Percentiles rank a stretch among this genome's conserved stretches.
These are phyloP conservation scores for Cladobotryum mycophilum DNA, from an alignment of 2,329 filamentous ascomycete species.

Conservation along the genomic window DNA sequence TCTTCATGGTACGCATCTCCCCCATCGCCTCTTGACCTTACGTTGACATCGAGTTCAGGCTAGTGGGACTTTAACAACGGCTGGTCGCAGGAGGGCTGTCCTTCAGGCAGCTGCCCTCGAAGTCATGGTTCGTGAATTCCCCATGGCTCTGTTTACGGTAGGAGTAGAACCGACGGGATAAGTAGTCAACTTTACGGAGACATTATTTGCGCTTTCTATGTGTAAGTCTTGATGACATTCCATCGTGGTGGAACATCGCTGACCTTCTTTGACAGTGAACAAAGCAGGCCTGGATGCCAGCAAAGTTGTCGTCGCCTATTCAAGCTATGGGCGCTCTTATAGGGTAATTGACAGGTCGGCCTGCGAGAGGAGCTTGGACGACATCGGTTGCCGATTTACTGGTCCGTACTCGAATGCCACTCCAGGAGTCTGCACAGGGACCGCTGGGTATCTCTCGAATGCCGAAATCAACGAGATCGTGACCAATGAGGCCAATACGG, in stretches of 20 bases:
- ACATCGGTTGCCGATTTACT: slow-evolving; percentile 17
- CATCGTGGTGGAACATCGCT: not conserved
- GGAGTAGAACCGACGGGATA: no score
- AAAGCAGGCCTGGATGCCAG: slow-evolving; percentile 27
- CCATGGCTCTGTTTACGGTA: not conserved
- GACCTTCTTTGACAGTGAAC: slow-evolving; percentile 16
- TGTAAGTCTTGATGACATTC: not conserved
- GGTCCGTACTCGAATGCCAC: slow-evolving; percentile 19
- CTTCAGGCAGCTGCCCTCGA: slow-evolving; percentile 27
- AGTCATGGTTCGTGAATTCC: slow-evolving; percentile 19
- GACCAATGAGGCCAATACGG: not conserved
- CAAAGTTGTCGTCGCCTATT: slow-evolving; percentile 25
- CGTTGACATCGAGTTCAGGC: no score
- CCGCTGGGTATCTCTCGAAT: slow-evolving; percentile 22
- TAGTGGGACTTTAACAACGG: slow-evolving; percentile 21
- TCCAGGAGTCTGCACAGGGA: slow-evolving; percentile 19
- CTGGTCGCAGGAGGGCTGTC: slow-evolving; percentile 15
- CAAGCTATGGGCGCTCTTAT: slow-evolving; percentile 25
- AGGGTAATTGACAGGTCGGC: slow-evolving; percentile 18
- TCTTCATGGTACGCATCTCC: slow-evolving; percentile 17
- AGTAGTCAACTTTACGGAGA: slow-evolving; percentile 33
- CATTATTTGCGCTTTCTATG: slow-evolving; percentile 27
- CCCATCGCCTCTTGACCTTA: no score
- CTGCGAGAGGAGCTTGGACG: slow-evolving; percentile 16
- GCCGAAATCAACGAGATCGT: slow-evolving; percentile 23